Evolutionary conservation across 2,329 filamentous ascomycete species (phyloP).

Genomic region (Emergomyces orientalis): DNA sequence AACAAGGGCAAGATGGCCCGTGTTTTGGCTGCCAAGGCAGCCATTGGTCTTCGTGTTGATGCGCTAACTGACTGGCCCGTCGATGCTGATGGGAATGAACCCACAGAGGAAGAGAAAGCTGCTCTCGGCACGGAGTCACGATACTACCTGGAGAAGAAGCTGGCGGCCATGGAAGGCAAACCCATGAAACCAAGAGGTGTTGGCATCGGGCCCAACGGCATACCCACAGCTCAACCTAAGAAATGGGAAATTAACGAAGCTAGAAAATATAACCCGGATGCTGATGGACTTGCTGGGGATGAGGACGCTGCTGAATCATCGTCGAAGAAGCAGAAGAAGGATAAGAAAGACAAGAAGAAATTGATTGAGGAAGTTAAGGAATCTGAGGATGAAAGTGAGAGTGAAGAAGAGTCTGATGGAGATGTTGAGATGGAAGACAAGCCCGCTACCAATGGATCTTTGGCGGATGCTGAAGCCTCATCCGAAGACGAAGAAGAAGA

Average conservation of each 20-base stretch:
- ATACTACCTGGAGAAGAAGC: slow-evolving; percentile 41
- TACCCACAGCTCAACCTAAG: slow-evolving; percentile 50
- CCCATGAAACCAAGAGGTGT: slow-evolving; percentile 68
- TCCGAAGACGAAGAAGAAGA: slow-evolving; percentile 17
- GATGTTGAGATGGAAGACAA: slow-evolving; percentile 31
- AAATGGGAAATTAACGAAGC: slow-evolving; percentile 92
- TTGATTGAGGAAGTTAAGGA: slow-evolving; percentile 35
- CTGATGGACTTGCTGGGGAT: slow-evolving; percentile 68
- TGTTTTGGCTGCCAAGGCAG: slow-evolving; percentile 88
- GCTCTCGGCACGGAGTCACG: slow-evolving; percentile 59
- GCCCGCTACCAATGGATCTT: slow-evolving; percentile 14
- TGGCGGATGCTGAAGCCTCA: slow-evolving; percentile 20
- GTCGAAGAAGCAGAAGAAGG: slow-evolving; percentile 36
- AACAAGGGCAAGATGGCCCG: slow-evolving; percentile 99
- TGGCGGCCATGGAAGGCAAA: slow-evolving; percentile 70
- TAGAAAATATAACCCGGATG: slow-evolving; percentile 88
- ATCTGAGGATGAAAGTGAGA: slow-evolving; percentile 35
- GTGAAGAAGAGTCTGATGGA: slow-evolving; percentile 33
- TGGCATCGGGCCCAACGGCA: slow-evolving; percentile 64
- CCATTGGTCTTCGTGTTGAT: slow-evolving; percentile 86
- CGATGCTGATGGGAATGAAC: slow-evolving; percentile 52
- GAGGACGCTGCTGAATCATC: slow-evolving; percentile 43
- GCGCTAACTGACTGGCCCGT: slow-evolving; percentile 71
- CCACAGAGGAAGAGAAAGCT: slow-evolving; percentile 81
- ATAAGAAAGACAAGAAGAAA: slow-evolving; percentile 34